Evolutionary conservation across 1,284 basidiomycete species (phyloP), one percentile per base, ranked within the genome.

Genomic region (Cerrena zonata): DNA sequence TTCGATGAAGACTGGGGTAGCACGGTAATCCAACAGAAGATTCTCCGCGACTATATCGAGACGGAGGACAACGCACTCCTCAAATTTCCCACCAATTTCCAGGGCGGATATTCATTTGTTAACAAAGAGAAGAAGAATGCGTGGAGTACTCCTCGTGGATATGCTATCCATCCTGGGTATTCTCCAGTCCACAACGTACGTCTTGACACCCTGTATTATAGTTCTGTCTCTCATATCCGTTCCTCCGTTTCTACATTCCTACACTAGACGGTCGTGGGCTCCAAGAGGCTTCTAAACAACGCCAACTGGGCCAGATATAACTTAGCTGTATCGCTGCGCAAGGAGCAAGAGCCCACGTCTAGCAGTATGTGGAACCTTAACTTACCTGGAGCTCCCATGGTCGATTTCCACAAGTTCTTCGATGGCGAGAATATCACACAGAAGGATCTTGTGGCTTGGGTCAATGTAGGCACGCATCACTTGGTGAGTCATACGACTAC

Each of bases 241-340:
- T 37, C 15, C 13, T 44, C 18, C 21, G 15, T 5, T 7, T 36
- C 11, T 49, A n/a, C 2, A 22, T n/a, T n/a, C n/a, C n/a, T n/a
- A n/a, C n/a, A n/a, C n/a, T 50, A 82, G 80, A 78, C 77, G 1
- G 76, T 80, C 21, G 71, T 79, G 0, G 75, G 82, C 11, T 79
- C 77, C 37, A 82, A 79, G 61, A 73, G 80, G 2, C 68, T 80
- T 4, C 65, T 78, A 43, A 74, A 81, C 39, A 82, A 79, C 47
- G 81, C 77, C 3, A 78, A 84, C 58, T 85, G 81, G 78, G 80
- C 82, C 1, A 74, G 78, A 45, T 79, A 83, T 60, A 81, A 83
- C 58, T 65, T 85, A 10, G 78, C 78, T 0, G 75, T 85, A 4
- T 77, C 79, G 11, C 64, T 63, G 51, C 71, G 76, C 41, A 82